Conservation (phyloP, 192 early-diverging fungal genomes). For the Coemansia sp. region DNA sequence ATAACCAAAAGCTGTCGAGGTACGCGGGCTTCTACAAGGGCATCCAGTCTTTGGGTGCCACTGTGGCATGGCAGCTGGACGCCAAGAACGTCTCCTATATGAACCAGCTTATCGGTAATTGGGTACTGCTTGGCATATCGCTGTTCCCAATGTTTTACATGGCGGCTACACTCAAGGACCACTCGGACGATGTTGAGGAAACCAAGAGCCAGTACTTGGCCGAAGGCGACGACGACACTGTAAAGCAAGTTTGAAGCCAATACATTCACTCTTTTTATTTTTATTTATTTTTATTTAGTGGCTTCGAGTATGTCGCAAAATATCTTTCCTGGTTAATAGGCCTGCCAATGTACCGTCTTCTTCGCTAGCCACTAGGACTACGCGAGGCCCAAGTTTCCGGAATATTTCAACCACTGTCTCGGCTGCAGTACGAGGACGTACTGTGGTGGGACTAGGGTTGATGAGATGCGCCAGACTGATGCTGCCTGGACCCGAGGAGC, state of each 20-base stretch:
- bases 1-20: conserved; percentile 64
- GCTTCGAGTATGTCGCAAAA: conserved; percentile 49
- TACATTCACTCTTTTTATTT: background rate
- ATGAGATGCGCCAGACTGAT: conserved; percentile 33
- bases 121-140: conserved; percentile 58
- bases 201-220: background rate
- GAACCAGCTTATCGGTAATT: conserved; percentile 61
- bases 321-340: conserved; percentile 76
- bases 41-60: conserved; percentile 73
- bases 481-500: background rate
- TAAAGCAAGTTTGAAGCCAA: background rate
- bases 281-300: no score
- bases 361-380: conserved; percentile 68
- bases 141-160: conserved; percentile 58
- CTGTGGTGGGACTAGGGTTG: conserved; percentile 67
- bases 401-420: conserved; percentile 83
- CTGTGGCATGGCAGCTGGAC: conserved; percentile 71
- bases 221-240: background rate
- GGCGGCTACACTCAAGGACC: conserved; percentile 54
- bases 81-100: conserved; percentile 57
- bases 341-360: conserved; percentile 64
- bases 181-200: conserved; percentile 26
- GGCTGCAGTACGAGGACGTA: conserved; percentile 66
- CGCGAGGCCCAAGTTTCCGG: conserved; percentile 78
- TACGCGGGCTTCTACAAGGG: conserved; percentile 88